These are phyloP conservation scores for Thermoascus crustaceus DNA, from an alignment of 2,329 filamentous ascomycete genomes.

Conservation along the genomic window DNA sequence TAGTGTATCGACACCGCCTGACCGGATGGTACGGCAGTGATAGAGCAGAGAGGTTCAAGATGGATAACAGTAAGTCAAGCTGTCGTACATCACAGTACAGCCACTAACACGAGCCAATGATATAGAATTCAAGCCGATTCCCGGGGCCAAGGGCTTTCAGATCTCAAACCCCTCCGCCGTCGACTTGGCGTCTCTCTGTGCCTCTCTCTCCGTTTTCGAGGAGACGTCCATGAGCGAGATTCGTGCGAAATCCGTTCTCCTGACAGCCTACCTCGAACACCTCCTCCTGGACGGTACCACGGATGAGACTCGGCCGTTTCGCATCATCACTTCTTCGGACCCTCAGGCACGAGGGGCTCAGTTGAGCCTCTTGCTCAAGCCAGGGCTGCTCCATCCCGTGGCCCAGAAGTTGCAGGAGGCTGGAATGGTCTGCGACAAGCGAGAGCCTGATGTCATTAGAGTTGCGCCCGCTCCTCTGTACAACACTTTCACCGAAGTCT, in stretches of 20 bases:
- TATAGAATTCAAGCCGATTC: conserved; percentile 62
- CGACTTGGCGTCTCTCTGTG: conserved; percentile 64
- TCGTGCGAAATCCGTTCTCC: conserved; percentile 58
- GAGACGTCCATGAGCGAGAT: conserved; percentile 60
- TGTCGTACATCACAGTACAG: no score
- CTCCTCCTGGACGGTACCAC: conserved; percentile 43
- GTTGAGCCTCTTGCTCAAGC: conserved; percentile 62
- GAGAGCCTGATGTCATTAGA: conserved; percentile 73
- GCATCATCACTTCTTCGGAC: conserved; percentile 60
- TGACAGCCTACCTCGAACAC: conserved; percentile 69
- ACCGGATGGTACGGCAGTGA: conserved; percentile 80
- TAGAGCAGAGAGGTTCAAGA: conserved; percentile 65
- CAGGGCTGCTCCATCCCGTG: conserved; percentile 63
- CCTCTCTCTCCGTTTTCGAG: conserved; percentile 63
- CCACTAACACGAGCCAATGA: no score
- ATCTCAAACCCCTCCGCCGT: conserved; percentile 71
- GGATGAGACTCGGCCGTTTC: conserved; percentile 39
- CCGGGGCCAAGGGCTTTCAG: conserved; percentile 72
- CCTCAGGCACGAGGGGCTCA: conserved; percentile 65
- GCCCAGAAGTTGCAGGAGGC: conserved; percentile 56
- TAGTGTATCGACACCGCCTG: conserved; percentile 56
- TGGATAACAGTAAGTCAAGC: conserved; percentile 54
- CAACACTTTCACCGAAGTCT: conserved; percentile 68
- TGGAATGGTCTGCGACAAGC: conserved; percentile 71
- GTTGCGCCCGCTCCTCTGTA: conserved; percentile 77